Conservation (phyloP, 371 early-diverging fungal genomes). For the Syncephalis plumigaleata region DNA sequence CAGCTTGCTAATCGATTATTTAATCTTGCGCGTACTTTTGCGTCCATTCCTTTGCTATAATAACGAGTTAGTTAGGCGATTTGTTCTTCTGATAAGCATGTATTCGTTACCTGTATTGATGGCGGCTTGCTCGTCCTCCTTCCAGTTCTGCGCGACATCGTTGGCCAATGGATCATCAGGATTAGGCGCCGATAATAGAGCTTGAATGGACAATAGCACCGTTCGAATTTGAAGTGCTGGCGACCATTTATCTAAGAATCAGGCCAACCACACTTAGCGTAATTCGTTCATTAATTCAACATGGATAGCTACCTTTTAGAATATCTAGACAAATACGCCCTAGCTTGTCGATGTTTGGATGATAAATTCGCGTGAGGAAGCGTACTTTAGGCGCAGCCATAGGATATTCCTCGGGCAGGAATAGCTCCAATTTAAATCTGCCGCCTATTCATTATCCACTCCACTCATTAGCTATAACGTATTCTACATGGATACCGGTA, state of each 20-base stretch:
- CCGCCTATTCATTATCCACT: conserved; percentile 43
- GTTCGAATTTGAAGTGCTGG: conserved; percentile 97
- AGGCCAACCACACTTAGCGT: conserved; percentile 3
- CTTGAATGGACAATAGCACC: conserved; percentile 94
- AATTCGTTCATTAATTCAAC: background rate
- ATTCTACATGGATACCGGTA: background rate
- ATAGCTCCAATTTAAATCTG: conserved; percentile 88
- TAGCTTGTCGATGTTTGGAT: conserved; percentile 98
- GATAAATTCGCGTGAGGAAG: conserved; percentile 97
- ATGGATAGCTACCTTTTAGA: conserved; percentile 69
- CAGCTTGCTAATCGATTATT: too few species aligned
- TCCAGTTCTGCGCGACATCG: conserved; percentile 98
- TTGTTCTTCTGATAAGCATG: too few species aligned
- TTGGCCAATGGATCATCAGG: conserved; percentile 97
- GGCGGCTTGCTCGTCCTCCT: conserved; percentile 83
- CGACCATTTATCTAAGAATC: conserved; percentile 85
- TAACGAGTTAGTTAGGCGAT: too few species aligned
- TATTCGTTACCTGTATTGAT: conserved; percentile 59
- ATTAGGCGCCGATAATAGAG: conserved; percentile 96
- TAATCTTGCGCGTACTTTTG: too few species aligned
- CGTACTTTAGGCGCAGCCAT: conserved; percentile 97
- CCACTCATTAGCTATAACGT: background rate
- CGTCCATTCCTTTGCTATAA: too few species aligned
- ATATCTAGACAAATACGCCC: conserved; percentile 99
- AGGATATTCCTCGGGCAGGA: conserved; percentile 96